Conservation (phyloP, 2,329 filamentous ascomycete species). For the Claviceps africana region DNA sequence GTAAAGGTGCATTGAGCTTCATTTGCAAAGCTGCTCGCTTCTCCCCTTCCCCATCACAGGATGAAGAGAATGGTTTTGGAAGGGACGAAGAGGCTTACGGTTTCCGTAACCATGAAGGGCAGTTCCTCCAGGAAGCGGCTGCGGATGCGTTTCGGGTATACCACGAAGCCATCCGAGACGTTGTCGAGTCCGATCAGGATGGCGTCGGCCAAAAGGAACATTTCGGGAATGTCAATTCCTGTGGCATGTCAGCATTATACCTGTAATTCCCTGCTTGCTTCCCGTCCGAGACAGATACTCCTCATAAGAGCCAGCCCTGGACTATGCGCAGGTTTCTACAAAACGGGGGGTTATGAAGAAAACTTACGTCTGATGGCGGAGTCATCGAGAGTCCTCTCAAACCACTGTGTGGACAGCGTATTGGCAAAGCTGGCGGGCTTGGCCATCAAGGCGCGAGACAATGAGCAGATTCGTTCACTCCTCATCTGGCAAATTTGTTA, state of each 20-base stretch:
- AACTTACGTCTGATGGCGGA: slow-evolving; percentile 45
- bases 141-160: slow-evolving; percentile 63
- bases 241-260: slow-evolving; percentile 21
- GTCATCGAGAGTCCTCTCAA: slow-evolving; percentile 69
- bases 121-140: slow-evolving; percentile 59
- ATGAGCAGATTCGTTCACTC: slow-evolving; percentile 7
- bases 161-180: slow-evolving; percentile 52
- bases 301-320: neutral
- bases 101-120: slow-evolving; percentile 65
- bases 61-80: neutral
- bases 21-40: neutral
- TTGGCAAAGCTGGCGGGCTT: slow-evolving; percentile 20
- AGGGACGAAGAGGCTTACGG: neutral
- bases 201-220: slow-evolving; percentile 54
- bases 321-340: neutral
- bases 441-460: slow-evolving; percentile 27
- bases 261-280: neutral
- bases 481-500: slow-evolving; percentile 2
- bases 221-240: slow-evolving; percentile 47
- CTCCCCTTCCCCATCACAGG: neutral
- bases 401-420: slow-evolving; percentile 20
- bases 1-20: neutral
- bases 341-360: neutral
- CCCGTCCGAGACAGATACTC: neutral
- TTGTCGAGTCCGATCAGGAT: slow-evolving; percentile 56